These are phyloP conservation scores for Calonectria crousiana DNA, from an alignment of 2,329 filamentous ascomycete species.

Conservation along the genomic window DNA sequence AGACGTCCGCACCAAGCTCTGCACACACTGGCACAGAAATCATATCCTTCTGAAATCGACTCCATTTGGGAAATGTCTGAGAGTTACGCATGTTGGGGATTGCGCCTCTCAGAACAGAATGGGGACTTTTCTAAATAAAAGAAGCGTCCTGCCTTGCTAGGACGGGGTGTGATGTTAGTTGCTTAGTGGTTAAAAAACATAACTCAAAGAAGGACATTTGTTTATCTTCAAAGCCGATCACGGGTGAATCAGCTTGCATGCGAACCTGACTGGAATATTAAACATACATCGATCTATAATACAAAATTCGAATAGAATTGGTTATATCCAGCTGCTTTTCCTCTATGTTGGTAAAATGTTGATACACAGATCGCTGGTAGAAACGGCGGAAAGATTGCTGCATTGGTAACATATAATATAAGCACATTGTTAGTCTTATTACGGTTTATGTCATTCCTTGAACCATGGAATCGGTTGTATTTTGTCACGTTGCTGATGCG, in stretches of 20 bases:
- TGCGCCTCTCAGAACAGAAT: neutral
- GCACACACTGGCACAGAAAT: neutral
- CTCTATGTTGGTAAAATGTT: neutral
- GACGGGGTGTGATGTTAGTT: neutral
- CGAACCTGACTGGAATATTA: neutral
- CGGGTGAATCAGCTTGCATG: neutral
- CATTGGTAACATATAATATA: neutral
- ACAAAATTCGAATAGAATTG: neutral
- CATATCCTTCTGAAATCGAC: neutral
- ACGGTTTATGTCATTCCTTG: neutral
- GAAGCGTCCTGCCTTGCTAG: neutral
- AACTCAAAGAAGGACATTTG: neutral
- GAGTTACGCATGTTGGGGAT: neutral
- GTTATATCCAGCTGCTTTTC: neutral
- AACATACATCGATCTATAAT: neutral
- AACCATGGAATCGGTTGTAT: neutral
- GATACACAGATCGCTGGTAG: neutral
- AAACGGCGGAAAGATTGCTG: neutral
- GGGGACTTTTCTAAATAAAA: neutral
- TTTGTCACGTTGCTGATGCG: neutral
- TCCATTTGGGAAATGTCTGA: neutral
- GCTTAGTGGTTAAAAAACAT: neutral
- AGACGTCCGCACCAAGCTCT: neutral
- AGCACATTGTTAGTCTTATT: neutral
- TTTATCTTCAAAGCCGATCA: neutral